Evolutionary conservation across 1,284 basidiomycete species (phyloP), one percentile per base, ranked within the genome.

Genomic region (Cerioporus squamosus): DNA sequence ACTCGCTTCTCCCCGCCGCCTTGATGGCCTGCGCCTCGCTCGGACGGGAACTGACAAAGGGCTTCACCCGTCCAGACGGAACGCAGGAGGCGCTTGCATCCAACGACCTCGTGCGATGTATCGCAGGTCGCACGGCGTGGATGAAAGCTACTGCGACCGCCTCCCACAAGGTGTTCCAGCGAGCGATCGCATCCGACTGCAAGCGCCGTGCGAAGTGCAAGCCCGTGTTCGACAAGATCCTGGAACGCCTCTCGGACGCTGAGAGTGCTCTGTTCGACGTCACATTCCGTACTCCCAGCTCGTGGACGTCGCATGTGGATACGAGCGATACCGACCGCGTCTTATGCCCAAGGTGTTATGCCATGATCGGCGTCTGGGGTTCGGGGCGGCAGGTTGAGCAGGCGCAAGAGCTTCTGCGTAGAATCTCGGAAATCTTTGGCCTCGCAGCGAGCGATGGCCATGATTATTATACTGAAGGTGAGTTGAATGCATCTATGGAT

Each of bases 21-120:
- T 50, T 63, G 20, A 55, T 59, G 55, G 40, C 33, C 3, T 63
- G 61, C 57, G 59, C 55, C 46, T 51, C 39, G 52, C 55, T 63
- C 0, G 48, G 29, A 0, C 33, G 26, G 10, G 17, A 23, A 8
- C 18, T 43, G 7, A n/a, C 17, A 15, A n/a, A 31, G 5, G 50
- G 50, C 29, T 51, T 51, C 40, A 14, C 24, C 12, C 50, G 50
- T 3, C 22, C 17, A 2, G 50, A 51, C 23, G 50, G 50, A 15
- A 51, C 40, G 18, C 24, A 12, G 12, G 50, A 51, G 17, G 20
- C 23, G 14, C 29, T 51, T 7, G 2, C 50, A 8, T 17, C 8
- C 8, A 40, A 43, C 23, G 50, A 51, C 31, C 36, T 43, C 50
- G 8, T 14, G 20, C 23, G 39, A 43, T 43, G 39, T 24, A 18